A percentile compares a stretch with the other conserved stretches of the same genome.
Conservation (phyloP, 768 basidiomycete genomes). For the Boletales sp. region DNA sequence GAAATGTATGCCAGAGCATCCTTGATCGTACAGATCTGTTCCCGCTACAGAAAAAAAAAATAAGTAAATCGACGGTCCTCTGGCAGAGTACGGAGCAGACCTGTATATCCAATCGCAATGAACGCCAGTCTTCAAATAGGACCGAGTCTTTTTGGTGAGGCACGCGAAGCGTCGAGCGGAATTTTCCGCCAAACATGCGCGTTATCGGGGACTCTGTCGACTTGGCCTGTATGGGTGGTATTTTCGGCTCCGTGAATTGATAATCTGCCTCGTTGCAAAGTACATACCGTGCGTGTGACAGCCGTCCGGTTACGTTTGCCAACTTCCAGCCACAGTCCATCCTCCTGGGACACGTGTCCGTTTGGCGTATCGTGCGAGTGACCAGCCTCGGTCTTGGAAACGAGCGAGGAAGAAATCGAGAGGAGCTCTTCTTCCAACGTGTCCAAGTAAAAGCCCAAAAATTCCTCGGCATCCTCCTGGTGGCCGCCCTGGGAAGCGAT, state of each 20-base stretch:
- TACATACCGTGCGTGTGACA: slow-evolving; percentile 73
- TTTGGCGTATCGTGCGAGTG: slow-evolving; percentile 12
- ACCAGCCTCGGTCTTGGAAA: slow-evolving; percentile 34
- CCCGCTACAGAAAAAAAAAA: slow-evolving; percentile 43
- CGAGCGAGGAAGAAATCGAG: slow-evolving; percentile 53
- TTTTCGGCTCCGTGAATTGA: not conserved
- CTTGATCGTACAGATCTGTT: slow-evolving; percentile 70
- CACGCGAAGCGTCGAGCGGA: slow-evolving; percentile 77
- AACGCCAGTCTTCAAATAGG: slow-evolving; percentile 89
- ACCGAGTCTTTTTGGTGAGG: slow-evolving; percentile 85
- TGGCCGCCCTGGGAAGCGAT: slow-evolving; percentile 63
- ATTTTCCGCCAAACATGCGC: slow-evolving; percentile 89
- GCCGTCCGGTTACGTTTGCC: slow-evolving; percentile 82
- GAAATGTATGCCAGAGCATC: slow-evolving; percentile 81
- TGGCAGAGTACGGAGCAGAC: slow-evolving; percentile 31
- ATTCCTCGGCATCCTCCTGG: slow-evolving; percentile 98
- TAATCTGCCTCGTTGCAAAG: slow-evolving; percentile 1
- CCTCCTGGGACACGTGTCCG: slow-evolving; percentile 33
- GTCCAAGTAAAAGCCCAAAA: slow-evolving; percentile 95
- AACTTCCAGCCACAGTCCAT: slow-evolving; percentile 90
- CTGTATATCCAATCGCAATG: slow-evolving; percentile 86
- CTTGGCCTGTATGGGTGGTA: slow-evolving; percentile 51
- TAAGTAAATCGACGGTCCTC: too few relatives aligned
- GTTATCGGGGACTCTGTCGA: slow-evolving; percentile 84
- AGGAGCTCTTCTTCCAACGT: slow-evolving; percentile 91